Evolutionary conservation across 345 rosid genomes (phyloP), one percentile per base, ranked within the genome.

Genomic region (Durio zibethinus): DNA sequence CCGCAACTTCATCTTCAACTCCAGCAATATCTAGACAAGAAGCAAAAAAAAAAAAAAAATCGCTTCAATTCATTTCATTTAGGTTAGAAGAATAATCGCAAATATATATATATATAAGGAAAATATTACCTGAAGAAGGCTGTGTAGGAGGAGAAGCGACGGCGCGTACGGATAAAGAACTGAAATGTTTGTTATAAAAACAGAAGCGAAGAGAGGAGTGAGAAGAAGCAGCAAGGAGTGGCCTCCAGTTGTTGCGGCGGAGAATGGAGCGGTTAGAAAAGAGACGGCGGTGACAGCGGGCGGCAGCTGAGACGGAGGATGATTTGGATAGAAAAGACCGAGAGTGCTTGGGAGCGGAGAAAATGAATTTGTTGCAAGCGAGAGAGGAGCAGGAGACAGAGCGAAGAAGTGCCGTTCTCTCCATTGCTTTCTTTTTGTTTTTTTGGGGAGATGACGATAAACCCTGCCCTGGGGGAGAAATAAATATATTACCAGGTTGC

Each of bases 1-100:
- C 90, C 0, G 88, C 93, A 73, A 85, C 90, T 81, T 86, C 98
- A 78, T 90, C 87, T n/a, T 83, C 77, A 73, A 85, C 84, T 38
- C 80, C 84, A 23, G 70, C 81, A 62, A 77, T 77, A 84, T 86
- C 97, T 92, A 77, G 76, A 77, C 48, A 35, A 36, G 7, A 36
- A n/a, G 21, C 14, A 40, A 25, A 67, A n/a, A 61, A 66, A 45
- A 40, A 25, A 72, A n/a, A 61, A 76, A 38, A 9, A 67, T 78
- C 77, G 65, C 57, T 59, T 74, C 38, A 72, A 31, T 35, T 72
- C 11, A 25, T 40, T 53, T 45, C 61, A 48, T 16, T n/a, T 75
- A 31, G 47, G 23, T 9, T 5, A 36, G 10, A 65, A 21, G 54
- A 21, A 50, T 59, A 57, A 29, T 36, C 72, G 7, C 7, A 43